phyloP scores from a whole-genome alignment of 2,329 filamentous ascomycete species.

The Purpureocillium takamizusanense region DNA sequence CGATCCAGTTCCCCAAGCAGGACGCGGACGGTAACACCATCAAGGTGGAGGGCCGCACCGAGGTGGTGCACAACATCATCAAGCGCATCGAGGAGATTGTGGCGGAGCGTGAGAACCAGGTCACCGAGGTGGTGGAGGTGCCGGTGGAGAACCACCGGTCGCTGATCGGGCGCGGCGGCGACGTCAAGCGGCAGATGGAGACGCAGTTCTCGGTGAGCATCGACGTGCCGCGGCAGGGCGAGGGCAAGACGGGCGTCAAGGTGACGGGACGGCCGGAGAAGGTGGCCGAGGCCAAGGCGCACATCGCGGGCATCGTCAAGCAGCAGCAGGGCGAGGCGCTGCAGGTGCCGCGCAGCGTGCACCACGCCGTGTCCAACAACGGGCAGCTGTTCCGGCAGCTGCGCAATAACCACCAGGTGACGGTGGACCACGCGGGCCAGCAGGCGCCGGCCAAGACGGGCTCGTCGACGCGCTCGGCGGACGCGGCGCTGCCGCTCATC shows the following conservation, averaged over 20 bases:
- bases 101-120: slow-evolving; percentile 72
- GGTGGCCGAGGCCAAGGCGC: slow-evolving; percentile 78
- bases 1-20: slow-evolving; percentile 89
- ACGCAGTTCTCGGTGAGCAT: slow-evolving; percentile 77
- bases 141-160: slow-evolving; percentile 83
- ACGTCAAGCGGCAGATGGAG: slow-evolving; percentile 78
- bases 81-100: slow-evolving; percentile 75
- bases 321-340: slow-evolving; percentile 82
- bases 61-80: slow-evolving; percentile 83
- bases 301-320: slow-evolving; percentile 72
- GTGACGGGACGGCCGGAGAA: slow-evolving; percentile 69
- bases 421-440: slow-evolving; percentile 82
- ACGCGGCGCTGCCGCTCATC: slow-evolving; percentile 72
- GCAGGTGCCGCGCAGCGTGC: slow-evolving; percentile 71
- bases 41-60: slow-evolving; percentile 75
- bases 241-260: slow-evolving; percentile 76
- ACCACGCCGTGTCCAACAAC: slow-evolving; percentile 79
- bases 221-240: slow-evolving; percentile 85
- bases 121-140: slow-evolving; percentile 70
- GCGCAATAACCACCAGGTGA: slow-evolving; percentile 77
- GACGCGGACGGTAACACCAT: slow-evolving; percentile 77
- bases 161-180: slow-evolving; percentile 86
- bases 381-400: slow-evolving; percentile 91
- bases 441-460: slow-evolving; percentile 62
- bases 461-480: slow-evolving; percentile 44